These are phyloP conservation scores for Pleurotus djamor DNA, from an alignment of 768 basidiomycete genomes.

Conservation along the genomic window DNA sequence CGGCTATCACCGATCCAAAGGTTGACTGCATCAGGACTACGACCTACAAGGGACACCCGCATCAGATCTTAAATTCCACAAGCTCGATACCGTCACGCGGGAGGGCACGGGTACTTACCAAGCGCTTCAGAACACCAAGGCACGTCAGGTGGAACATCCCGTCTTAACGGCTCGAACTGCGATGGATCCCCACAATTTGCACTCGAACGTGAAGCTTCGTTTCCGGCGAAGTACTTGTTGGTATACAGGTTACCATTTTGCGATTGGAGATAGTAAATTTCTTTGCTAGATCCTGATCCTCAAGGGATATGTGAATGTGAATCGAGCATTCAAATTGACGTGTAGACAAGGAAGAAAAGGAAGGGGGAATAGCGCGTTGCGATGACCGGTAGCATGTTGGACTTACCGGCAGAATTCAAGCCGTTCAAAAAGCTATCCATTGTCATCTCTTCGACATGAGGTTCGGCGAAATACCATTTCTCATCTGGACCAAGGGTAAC, in stretches of 20 bases:
- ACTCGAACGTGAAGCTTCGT: neutral
- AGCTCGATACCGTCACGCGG: neutral
- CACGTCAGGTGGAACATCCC: constrained; percentile 69
- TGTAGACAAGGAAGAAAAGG: no score
- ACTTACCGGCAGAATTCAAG: no score
- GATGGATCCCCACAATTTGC: constrained; percentile 29
- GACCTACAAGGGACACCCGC: constrained; percentile 32
- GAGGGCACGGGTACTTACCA: constrained; percentile 41
- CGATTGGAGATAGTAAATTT: constrained; percentile 78
- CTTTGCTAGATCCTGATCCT: constrained; percentile 3
- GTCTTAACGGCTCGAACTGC: constrained; percentile 63
- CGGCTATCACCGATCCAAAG: constrained; percentile 84
- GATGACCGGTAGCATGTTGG: no score
- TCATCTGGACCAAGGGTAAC: constrained; percentile 53
- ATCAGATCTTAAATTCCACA: neutral
- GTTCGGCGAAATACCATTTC: constrained; percentile 73
- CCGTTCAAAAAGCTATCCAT: constrained; percentile 48
- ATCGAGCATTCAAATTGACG: no score
- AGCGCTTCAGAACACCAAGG: constrained; percentile 77
- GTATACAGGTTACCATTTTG: constrained; percentile 89
- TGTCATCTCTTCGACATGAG: constrained; percentile 64
- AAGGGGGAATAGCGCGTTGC: no score
- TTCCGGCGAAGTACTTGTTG: constrained; percentile 32
- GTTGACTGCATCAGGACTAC: constrained; percentile 84
- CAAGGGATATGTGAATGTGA: no score